Evolutionary conservation across 768 basidiomycete genomes (phyloP).

Genomic region (Hygrophorus russula): DNA sequence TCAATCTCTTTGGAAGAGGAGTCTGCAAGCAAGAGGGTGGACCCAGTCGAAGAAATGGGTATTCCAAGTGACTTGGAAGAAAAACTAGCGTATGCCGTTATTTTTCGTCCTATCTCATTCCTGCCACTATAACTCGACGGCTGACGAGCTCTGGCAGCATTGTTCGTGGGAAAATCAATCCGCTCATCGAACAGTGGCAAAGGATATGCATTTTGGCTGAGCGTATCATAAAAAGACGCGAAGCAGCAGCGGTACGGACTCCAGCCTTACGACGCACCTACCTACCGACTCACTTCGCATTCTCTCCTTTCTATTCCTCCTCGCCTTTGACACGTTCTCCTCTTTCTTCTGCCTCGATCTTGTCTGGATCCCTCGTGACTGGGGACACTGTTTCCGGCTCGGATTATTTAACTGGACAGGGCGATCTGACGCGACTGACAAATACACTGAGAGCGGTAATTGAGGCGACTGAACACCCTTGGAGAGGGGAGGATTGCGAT

Average conservation of each 20-base stretch:
- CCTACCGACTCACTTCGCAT: slow-evolving; percentile 60
- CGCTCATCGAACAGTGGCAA: slow-evolving; percentile 86
- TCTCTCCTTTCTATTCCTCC: slow-evolving; percentile 35
- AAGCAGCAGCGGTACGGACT: slow-evolving; percentile 84
- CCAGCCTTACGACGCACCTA: slow-evolving; percentile 52
- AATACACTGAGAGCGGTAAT: slow-evolving; percentile 70
- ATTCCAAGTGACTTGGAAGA: slow-evolving; percentile 91
- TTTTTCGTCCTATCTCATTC: slow-evolving; percentile 2
- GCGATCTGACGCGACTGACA: slow-evolving; percentile 73
- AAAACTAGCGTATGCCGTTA: slow-evolving; percentile 55
- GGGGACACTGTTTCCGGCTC: slow-evolving; percentile 16
- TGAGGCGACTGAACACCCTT: slow-evolving; percentile 72
- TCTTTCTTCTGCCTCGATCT: slow-evolving; percentile 19
- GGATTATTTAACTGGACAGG: slow-evolving; percentile 35
- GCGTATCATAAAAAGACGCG: slow-evolving; percentile 79
- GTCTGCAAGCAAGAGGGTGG: slow-evolving; percentile 66
- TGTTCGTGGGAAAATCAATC: slow-evolving; percentile 63
- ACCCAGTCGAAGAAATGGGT: slow-evolving; percentile 78
- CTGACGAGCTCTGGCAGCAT: slow-evolving; percentile 29
- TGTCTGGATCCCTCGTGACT: slow-evolving; percentile 18
- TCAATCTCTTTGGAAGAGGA: slow-evolving; percentile 80
- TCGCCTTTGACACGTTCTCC: slow-evolving; percentile 23
- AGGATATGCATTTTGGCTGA: slow-evolving; percentile 81
- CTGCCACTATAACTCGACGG: background rate
- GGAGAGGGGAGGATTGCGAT: slow-evolving; percentile 77